Conservation (phyloP, 2,329 filamentous ascomycete genomes). For the Dichotomopilus funicola region DNA sequence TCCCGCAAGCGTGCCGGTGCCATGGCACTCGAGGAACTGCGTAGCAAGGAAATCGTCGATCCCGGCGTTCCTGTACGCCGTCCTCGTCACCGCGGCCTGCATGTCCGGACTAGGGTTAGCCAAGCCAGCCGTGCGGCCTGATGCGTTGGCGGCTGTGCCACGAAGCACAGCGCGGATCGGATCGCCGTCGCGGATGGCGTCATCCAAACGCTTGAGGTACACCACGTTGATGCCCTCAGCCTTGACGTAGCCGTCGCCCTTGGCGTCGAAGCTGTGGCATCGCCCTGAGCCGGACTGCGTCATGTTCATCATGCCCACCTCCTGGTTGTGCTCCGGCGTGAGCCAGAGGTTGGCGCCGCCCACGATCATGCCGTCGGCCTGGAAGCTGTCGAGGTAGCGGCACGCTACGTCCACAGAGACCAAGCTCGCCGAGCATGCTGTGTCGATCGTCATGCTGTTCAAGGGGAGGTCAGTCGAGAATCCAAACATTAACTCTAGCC, state of each 20-base stretch:
- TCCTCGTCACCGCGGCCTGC: constrained; percentile 30
- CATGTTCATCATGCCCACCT: constrained; percentile 10
- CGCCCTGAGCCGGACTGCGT: constrained; percentile 1
- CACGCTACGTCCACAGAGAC: background rate
- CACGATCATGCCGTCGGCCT: background rate
- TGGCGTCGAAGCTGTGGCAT: constrained; percentile 27
- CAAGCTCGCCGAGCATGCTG: background rate
- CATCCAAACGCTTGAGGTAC: constrained; percentile 19
- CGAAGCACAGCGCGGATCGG: constrained; percentile 25
- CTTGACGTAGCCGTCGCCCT: constrained; percentile 25
- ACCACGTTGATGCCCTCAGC: constrained; percentile 10
- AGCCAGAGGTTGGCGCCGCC: background rate
- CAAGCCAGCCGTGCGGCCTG: constrained; percentile 36
- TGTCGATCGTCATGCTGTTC: background rate
- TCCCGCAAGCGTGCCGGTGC: constrained; percentile 37
- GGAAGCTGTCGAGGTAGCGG: background rate
- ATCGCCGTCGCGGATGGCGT: constrained; percentile 25
- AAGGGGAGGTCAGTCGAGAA: too few relatives aligned
- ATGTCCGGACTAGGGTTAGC: constrained; percentile 33
- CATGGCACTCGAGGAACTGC: constrained; percentile 32
- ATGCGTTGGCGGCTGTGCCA: constrained; percentile 28
- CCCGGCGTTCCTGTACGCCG: constrained; percentile 28
- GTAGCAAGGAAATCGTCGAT: constrained; percentile 16
- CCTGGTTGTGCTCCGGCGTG: constrained; percentile 16
- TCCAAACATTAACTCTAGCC: too few relatives aligned